A percentile compares a stretch with the other conserved stretches of the same genome.
Conservation (phyloP, 495 filamentous ascomycete genomes). For the Aspergillus nidulans region DNA sequence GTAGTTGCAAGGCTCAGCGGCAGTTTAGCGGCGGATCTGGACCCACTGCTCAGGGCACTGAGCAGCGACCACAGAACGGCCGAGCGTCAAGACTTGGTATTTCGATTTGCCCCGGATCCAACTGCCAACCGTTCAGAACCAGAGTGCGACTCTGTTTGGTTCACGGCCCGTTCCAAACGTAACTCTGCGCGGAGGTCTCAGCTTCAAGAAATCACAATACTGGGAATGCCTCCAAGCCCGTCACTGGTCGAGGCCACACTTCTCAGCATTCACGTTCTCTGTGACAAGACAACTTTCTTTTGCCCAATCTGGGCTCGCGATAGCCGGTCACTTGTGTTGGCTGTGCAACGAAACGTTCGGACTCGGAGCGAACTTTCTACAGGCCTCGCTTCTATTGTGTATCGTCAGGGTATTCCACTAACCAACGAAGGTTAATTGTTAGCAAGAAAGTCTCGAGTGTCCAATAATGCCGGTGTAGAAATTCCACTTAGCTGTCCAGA, state of each 20-base stretch:
- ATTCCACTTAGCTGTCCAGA: neutral
- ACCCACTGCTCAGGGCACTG: conserved; percentile 19
- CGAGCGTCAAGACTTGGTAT: too few species aligned
- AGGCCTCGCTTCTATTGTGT: neutral
- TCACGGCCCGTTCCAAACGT: conserved; percentile 13
- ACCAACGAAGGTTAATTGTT: neutral
- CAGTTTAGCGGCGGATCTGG: conserved; percentile 24
- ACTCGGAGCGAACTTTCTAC: conserved; percentile 19
- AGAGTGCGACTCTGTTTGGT: conserved; percentile 8
- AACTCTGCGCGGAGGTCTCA: conserved; percentile 16
- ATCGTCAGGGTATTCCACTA: neutral
- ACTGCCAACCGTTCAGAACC: conserved; percentile 11
- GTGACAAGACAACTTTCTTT: neutral
- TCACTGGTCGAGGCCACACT: conserved; percentile 10
- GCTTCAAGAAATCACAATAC: too few species aligned
- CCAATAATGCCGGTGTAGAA: neutral
- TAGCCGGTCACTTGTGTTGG: neutral
- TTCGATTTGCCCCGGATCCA: neutral
- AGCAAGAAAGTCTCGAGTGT: neutral
- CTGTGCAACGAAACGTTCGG: conserved; percentile 12
- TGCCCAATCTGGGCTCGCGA: neutral
- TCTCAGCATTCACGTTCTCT: conserved; percentile 3
- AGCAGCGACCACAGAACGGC: neutral
- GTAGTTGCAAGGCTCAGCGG: conserved; percentile 10
- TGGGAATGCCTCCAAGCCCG: neutral